phyloP scores from a whole-genome alignment of 352 stramenopile species.

The Vaucheria bursata region DNA sequence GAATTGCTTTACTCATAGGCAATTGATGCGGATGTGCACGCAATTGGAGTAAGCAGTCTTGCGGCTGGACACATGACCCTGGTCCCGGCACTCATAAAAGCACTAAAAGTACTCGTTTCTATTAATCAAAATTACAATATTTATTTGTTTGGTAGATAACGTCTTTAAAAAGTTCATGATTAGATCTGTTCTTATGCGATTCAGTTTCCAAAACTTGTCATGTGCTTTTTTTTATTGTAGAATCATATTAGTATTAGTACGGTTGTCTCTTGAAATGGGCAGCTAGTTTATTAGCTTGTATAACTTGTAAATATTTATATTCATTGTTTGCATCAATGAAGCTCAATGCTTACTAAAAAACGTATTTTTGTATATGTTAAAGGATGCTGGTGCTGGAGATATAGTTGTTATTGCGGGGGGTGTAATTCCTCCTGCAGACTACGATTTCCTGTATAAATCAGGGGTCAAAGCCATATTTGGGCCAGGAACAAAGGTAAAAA shows the following conservation, averaged over 20 bases:
- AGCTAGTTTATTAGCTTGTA: no score
- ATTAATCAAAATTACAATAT: no score
- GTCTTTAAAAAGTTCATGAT: no score
- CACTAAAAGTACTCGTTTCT: conserved; percentile 68
- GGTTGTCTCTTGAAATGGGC: not conserved
- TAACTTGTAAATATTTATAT: no score
- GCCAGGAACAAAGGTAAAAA: conserved; percentile 75
- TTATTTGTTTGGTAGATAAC: no score
- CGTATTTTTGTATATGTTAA: no score
- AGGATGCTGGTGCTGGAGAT: conserved; percentile 64
- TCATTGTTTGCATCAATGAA: conserved; percentile 2
- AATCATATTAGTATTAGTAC: no score
- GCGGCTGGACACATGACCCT: conserved; percentile 89
- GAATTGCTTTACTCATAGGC: no score
- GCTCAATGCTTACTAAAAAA: no score
- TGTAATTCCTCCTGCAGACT: conserved; percentile 90
- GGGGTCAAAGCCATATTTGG: conserved; percentile 85
- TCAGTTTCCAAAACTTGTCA: no score
- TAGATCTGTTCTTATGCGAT: no score
- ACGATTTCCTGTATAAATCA: conserved; percentile 82
- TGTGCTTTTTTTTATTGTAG: no score
- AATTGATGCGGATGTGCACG: conserved; percentile 88
- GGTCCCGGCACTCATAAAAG: conserved; percentile 78
- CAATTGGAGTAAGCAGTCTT: conserved; percentile 64
- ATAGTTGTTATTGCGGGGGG: conserved; percentile 88